Conservation (phyloP, 345 rosid species). For the Barbarea vulgaris region DNA sequence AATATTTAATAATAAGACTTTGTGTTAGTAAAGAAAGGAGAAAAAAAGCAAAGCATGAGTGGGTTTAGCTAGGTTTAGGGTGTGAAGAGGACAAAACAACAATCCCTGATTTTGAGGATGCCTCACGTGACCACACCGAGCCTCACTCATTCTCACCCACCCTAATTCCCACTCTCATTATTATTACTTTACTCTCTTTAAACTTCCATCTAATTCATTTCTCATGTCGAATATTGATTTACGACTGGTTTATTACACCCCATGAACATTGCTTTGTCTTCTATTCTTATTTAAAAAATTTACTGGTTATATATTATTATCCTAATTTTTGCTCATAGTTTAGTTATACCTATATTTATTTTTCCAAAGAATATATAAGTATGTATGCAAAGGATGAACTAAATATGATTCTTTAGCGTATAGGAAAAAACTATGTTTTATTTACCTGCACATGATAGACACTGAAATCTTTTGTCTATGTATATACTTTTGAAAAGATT, state of each 20-base stretch:
- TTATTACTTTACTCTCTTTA: constrained; percentile 8
- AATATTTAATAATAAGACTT: neutral
- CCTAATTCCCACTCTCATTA: constrained; percentile 24
- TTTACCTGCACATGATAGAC: constrained; percentile 19
- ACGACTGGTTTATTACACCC: neutral
- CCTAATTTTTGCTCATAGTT: neutral
- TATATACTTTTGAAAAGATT: constrained; percentile 12
- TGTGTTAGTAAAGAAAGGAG: constrained; percentile 6
- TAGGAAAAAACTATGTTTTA: neutral
- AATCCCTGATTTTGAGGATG: constrained; percentile 42
- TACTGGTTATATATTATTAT: neutral
- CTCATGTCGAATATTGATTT: neutral
- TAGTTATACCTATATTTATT: neutral
- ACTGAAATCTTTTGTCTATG: neutral
- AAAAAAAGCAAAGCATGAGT: constrained; percentile 15
- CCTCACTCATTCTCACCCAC: constrained; percentile 40
- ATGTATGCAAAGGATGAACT: constrained; percentile 19
- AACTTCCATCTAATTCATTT: neutral
- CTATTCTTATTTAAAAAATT: neutral
- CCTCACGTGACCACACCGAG: constrained; percentile 42
- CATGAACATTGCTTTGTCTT: neutral
- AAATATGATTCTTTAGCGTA: constrained; percentile 2
- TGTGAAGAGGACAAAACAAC: constrained; percentile 34
- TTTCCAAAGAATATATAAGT: neutral
- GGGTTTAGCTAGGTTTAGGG: constrained; percentile 35